phyloP scores from a whole-genome alignment of 108 stramenopile species.

The Stephanodiscus triporus region DNA sequence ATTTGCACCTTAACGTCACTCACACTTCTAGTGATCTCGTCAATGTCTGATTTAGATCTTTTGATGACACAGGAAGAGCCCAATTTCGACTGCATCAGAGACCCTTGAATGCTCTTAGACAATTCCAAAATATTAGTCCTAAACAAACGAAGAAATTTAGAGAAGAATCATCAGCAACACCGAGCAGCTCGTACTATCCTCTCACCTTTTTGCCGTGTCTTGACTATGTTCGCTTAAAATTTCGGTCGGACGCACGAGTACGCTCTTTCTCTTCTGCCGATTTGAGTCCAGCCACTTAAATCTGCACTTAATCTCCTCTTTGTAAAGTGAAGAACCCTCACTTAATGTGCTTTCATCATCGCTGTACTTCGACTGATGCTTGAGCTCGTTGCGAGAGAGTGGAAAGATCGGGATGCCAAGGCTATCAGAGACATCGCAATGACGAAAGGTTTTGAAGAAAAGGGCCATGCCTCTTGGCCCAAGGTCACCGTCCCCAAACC shows the following conservation, averaged over 20 bases:
- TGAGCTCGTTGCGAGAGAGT: constrained; percentile 72
- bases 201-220: constrained; percentile 35
- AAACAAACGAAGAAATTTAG: not conserved
- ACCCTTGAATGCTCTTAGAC: constrained; percentile 22
- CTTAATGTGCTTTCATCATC: constrained; percentile 66
- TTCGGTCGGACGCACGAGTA: constrained; percentile 51
- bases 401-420: constrained; percentile 80
- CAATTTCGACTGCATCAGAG: constrained; percentile 18
- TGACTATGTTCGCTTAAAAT: constrained; percentile 13
- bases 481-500: constrained; percentile 86
- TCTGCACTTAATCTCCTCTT: constrained; percentile 38
- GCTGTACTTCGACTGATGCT: constrained; percentile 70
- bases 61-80: constrained; percentile 23
- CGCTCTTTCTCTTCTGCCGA: constrained; percentile 50
- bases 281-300: constrained; percentile 66
- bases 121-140: constrained; percentile 28
- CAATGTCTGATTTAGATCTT: constrained; percentile 61
- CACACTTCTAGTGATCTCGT: constrained; percentile 58
- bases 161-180: not conserved
- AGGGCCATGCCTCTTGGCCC: constrained; percentile 86
- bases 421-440: constrained; percentile 53
- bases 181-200: not conserved
- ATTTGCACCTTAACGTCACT: not conserved
- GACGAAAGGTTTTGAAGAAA: constrained; percentile 79
- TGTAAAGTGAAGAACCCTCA: constrained; percentile 46